A percentile compares a stretch with the other conserved stretches of the same genome.
These are phyloP conservation scores for Schizochytrium sp. DNA, from an alignment of 108 stramenopile genomes.

Conservation along the genomic window DNA sequence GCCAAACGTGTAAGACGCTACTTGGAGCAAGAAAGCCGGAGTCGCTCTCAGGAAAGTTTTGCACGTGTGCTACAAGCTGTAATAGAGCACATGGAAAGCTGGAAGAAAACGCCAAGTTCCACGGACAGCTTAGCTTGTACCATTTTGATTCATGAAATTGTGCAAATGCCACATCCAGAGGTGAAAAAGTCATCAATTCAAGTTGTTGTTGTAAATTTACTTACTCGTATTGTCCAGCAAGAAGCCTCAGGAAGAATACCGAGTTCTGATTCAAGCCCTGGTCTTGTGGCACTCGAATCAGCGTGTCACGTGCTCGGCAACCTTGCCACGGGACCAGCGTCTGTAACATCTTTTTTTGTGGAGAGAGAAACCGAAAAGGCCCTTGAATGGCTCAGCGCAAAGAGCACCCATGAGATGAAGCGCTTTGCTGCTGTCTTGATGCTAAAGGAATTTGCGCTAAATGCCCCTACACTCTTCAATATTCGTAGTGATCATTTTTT, in stretches of 20 bases:
- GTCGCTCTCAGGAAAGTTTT: conserved; percentile 48
- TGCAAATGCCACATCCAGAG: conserved; percentile 12
- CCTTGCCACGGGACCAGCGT: conserved; percentile 11
- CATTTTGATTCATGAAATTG: conserved; percentile 28
- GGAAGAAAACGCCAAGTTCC: conserved; percentile 31
- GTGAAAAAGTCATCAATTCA: background rate
- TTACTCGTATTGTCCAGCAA: conserved; percentile 21
- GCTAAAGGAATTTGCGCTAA: conserved; percentile 37
- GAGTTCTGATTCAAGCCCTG: background rate
- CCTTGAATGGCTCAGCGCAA: conserved; percentile 5
- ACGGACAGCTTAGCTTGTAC: conserved; percentile 38
- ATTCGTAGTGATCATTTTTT: conserved; percentile 37
- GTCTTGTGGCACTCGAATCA: conserved; percentile 8
- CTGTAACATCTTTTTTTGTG: conserved; percentile 48
- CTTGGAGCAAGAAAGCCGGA: conserved; percentile 51
- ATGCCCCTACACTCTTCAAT: conserved; percentile 46
- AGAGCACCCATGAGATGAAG: conserved; percentile 39
- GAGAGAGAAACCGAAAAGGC: conserved; percentile 46
- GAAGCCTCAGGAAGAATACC: conserved; percentile 4
- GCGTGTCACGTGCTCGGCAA: conserved; percentile 30
- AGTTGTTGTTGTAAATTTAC: conserved; percentile 12
- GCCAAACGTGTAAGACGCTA: conserved; percentile 18
- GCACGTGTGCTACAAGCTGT: background rate
- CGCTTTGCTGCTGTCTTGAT: conserved; percentile 49
- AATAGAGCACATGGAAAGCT: conserved; percentile 18